Evolutionary conservation across 2,329 filamentous ascomycete genomes (phyloP).

Genomic region (Fonsecaea monophora): DNA sequence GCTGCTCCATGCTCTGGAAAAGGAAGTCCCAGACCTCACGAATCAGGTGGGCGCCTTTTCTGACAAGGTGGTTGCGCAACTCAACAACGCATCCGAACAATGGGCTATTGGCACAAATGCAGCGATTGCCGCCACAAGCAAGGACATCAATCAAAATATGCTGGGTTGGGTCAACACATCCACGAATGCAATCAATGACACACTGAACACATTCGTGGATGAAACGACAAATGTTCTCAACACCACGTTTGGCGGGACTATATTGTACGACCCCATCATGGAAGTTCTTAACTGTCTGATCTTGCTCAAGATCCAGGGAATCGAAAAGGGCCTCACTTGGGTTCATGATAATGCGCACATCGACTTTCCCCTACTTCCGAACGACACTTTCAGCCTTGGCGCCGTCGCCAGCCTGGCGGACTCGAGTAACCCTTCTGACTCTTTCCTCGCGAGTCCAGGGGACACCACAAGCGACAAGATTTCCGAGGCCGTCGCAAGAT

Average conservation of each 20-base stretch:
- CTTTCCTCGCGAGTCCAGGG: conserved; percentile 80
- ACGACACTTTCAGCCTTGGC: conserved; percentile 83
- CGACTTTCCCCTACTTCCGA: conserved; percentile 76
- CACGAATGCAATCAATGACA: conserved; percentile 81
- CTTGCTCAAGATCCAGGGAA: conserved; percentile 79
- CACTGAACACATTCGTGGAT: conserved; percentile 80
- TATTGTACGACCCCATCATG: conserved; percentile 77
- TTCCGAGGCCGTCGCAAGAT: conserved; percentile 73
- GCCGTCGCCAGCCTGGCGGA: conserved; percentile 64
- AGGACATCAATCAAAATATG: conserved; percentile 81
- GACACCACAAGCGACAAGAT: conserved; percentile 80
- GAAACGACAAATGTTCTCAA: conserved; percentile 78
- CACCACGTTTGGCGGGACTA: conserved; percentile 78
- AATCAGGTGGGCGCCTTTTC: conserved; percentile 79
- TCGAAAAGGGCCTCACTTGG: conserved; percentile 93
- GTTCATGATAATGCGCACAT: conserved; percentile 86
- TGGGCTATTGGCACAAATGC: conserved; percentile 81
- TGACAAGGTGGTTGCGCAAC: conserved; percentile 73
- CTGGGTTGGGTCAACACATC: conserved; percentile 87
- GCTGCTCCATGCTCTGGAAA: conserved; percentile 74
- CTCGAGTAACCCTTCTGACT: conserved; percentile 60
- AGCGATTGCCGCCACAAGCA: conserved; percentile 69
- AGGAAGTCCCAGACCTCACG: conserved; percentile 76
- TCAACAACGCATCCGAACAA: conserved; percentile 73
- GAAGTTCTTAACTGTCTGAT: conserved; percentile 88